A percentile compares a stretch with the other conserved stretches of the same genome.
These are phyloP conservation scores for Penicillium polonicum DNA, from an alignment of 2,329 filamentous ascomycete genomes.

Conservation along the genomic window DNA sequence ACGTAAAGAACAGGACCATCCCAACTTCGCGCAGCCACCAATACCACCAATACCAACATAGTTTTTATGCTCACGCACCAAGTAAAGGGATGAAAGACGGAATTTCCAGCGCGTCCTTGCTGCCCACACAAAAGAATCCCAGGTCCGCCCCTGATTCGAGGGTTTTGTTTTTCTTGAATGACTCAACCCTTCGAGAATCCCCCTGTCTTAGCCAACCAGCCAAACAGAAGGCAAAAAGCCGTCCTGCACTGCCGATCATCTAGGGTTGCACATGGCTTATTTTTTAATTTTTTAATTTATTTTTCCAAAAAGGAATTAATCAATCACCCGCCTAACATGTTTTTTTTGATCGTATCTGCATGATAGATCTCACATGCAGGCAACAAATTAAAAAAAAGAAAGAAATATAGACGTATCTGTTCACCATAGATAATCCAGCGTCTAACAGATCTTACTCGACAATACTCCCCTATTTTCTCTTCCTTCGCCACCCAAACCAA, in stretches of 20 bases:
- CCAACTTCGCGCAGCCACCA: constrained; percentile 3
- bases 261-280: constrained; percentile 25
- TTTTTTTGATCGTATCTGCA: constrained; percentile 4
- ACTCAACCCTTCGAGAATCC: constrained; percentile 22
- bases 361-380: constrained; percentile 13
- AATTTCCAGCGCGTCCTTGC: constrained; percentile 19
- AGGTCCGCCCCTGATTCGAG: constrained; percentile 21
- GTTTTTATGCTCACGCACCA: constrained; percentile 25
- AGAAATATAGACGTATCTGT: constrained; percentile 4
- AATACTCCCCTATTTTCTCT: background rate
- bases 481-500: background rate
- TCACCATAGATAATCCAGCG: background rate
- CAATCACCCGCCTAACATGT: background rate
- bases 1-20: constrained; percentile 2
- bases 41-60: constrained; percentile 11
- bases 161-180: constrained; percentile 13
- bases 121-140: constrained; percentile 18
- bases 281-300: background rate
- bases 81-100: constrained; percentile 23
- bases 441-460: background rate
- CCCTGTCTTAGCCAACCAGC: constrained; percentile 13
- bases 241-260: constrained; percentile 25
- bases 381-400: background rate
- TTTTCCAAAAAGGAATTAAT: background rate
- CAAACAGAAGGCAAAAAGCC: constrained; percentile 10